Base-by-base conservation (phyloP, 257 asterid genomes). In the Solanum gracilifrons region DNA sequence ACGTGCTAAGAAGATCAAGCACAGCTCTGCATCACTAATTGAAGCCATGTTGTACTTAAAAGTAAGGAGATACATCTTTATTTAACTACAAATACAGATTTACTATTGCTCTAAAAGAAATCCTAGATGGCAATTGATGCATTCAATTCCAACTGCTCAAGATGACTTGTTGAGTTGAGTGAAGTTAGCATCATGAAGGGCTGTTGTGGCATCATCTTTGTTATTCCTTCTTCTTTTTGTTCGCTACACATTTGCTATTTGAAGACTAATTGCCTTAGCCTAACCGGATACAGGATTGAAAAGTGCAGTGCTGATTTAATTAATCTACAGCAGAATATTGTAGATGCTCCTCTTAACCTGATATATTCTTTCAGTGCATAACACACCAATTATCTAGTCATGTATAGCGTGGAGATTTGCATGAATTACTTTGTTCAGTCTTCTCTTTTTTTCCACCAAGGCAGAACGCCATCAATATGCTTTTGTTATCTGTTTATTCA, bases 401-500 rank as follows among this genome's bases (percentile, higher is more conserved):
- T 25, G 37, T 25, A 8, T 79, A 80, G 62, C 9, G 25, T 48
- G 37, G 68, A 79, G 68, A 80, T 80, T 64, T 46, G 41, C 3
- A 48, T 74, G 69, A 55, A 68, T 64, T 87, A 21, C 36, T 51
- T 55, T 62, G 82, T 79, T 36, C 37, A 48, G 86, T 82, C 82
- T 48, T 76, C n/a, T 9, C 15, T 35, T 87, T 15, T 21, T 20
- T 15, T 3, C 39, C 72, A 43, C 75, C 60, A 64, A 64, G 79
- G 87, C 84, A 18, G 23, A 74, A 55, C 51, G 3, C 51, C 62
- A 29, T 88, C 84, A 58, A 73, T 86, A 41, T 84, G 39, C 33
- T 13, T 64, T 43, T 27, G 87, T 64, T 71, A 68, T 86, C 39
- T 85, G 48, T 31, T 89, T 60, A 66, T 82, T 86, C 85, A 95